Evolutionary conservation across 2,329 filamentous ascomycete genomes (phyloP).

Genomic region (Septoria linicola): DNA sequence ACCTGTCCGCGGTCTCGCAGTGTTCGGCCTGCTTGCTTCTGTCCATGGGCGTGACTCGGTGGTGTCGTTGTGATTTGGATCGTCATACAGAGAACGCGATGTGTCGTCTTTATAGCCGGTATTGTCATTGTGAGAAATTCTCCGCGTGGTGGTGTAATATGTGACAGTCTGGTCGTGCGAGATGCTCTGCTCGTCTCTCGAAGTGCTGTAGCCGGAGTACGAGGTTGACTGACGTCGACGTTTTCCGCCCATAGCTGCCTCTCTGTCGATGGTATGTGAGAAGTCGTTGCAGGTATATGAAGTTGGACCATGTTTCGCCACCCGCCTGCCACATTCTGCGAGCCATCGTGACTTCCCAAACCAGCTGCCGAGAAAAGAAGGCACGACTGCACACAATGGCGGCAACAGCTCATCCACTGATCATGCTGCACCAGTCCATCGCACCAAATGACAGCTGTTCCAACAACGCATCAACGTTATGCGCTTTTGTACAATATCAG

Average conservation of each 20-base stretch:
- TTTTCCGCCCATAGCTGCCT: neutral
- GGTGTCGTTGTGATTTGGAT: slow-evolving; percentile 26
- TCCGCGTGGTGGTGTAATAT: slow-evolving; percentile 1
- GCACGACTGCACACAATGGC: neutral
- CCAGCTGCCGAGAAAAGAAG: too few species aligned
- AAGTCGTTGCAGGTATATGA: neutral
- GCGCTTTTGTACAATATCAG: too few species aligned
- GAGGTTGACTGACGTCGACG: slow-evolving; percentile 10
- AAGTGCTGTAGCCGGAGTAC: slow-evolving; percentile 8
- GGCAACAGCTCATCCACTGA: too few species aligned
- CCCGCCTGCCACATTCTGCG: too few species aligned
- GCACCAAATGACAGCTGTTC: too few species aligned
- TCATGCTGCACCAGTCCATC: too few species aligned
- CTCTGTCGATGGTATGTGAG: neutral
- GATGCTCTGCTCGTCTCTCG: neutral
- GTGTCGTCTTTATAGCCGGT: slow-evolving; percentile 12
- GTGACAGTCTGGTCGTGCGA: neutral
- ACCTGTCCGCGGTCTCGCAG: slow-evolving; percentile 51
- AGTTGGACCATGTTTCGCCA: too few species aligned
- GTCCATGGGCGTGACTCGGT: slow-evolving; percentile 29
- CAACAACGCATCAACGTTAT: too few species aligned
- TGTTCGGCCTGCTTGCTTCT: slow-evolving; percentile 26
- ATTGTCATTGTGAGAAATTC: neutral
- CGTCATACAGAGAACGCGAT: slow-evolving; percentile 16
- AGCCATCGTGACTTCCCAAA: too few species aligned